Conservation (phyloP, 2,329 filamentous ascomycete species). For the Aaosphaeria pasadenensis region DNA sequence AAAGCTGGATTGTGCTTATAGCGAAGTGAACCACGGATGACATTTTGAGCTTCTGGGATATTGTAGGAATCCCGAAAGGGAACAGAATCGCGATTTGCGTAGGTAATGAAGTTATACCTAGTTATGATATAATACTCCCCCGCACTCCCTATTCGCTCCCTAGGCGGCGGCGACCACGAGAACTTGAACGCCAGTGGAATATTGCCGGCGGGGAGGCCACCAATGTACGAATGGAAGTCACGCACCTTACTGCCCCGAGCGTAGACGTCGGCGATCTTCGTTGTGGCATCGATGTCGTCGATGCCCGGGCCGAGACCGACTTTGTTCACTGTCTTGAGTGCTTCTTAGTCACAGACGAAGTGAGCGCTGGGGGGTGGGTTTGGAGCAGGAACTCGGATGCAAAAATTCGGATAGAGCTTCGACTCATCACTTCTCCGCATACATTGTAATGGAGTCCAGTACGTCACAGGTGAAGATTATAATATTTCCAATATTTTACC, state of each 20-base stretch:
- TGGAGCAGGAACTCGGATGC: too few species aligned
- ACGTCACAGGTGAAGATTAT: too few species aligned
- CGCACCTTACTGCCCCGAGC: not conserved
- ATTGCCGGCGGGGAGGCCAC: not conserved
- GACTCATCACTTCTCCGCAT: too few species aligned
- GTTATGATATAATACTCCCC: not conserved
- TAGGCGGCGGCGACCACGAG: not conserved
- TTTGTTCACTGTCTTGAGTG: too few species aligned
- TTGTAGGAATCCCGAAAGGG: not conserved
- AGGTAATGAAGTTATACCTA: not conserved
- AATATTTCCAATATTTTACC: too few species aligned
- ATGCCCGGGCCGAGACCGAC: not conserved
- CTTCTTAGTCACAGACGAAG: too few species aligned
- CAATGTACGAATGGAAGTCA: not conserved
- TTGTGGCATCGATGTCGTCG: not conserved
- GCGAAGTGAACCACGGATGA: not conserved
- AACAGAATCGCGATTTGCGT: too few species aligned
- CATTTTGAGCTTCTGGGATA: not conserved
- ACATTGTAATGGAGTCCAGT: too few species aligned
- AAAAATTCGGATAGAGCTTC: too few species aligned
- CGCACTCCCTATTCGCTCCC: not conserved
- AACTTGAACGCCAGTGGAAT: not conserved
- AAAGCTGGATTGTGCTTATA: not conserved
- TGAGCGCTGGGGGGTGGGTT: too few species aligned
- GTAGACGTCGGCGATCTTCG: not conserved